Base-by-base conservation (phyloP, 2,329 filamentous ascomycete genomes). In the Alternaria conjuncta region DNA sequence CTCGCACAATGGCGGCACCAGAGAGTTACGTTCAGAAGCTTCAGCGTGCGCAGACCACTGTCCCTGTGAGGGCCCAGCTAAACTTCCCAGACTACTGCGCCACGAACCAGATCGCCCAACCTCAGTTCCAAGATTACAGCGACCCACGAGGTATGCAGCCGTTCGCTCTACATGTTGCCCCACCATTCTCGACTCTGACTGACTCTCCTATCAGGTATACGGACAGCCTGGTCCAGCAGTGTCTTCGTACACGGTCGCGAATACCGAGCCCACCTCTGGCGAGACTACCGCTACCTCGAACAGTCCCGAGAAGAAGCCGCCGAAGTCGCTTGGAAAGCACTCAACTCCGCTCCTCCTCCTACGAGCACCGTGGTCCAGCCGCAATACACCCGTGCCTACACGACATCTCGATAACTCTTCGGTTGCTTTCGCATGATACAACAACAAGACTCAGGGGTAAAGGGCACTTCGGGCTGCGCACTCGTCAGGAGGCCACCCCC, bases 261-360 rank as follows among this genome's bases (percentile, higher is more conserved):
- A 63, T 79, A 74, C 57, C 65, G 75, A 66, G 76, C 76, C 9
- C 67, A 71, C 32, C 69, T 79, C 36, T 79, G 76, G 76, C 74
- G 77, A 68, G 77, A 79, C 60, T 78, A 78, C 57, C 74, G 76
- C 36, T 79, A 71, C 65, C 74, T 79, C 60, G 75, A 76, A 50
- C 77, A 78, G 54, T 79, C 74, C 57, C 75, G 75, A 59, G 77
- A 79, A 70, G 77, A 79, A 53, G 77, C 77, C 23, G 77, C 77
- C 47, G 76, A 79, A 56, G 68, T 78, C 8, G 77, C 77, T 4
- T 77, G 73, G 71, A 78, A 76, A 58, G 66, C 74, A 20, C 66
- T 78, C 63, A 70, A 56, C 12, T 59, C 66, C 18, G 50, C 62
- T 15, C 49, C 49, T 41, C 53, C 72, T 13, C 58, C 64, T 32